Conservation (phyloP, 2,329 filamentous ascomycete genomes). For the Paecilomyces niveus region DNA sequence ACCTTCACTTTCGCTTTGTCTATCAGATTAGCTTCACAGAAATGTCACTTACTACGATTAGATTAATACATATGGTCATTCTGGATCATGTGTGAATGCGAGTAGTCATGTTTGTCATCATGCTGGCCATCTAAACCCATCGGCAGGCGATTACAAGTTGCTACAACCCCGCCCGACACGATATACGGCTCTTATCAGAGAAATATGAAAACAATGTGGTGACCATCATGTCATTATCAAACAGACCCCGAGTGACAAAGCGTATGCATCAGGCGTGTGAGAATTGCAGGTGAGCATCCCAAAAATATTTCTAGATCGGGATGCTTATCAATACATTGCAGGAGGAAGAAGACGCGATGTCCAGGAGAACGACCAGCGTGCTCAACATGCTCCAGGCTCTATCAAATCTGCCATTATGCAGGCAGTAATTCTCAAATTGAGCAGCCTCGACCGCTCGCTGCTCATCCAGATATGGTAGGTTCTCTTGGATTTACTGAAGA, state of each 20-base stretch:
- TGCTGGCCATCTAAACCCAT: neutral
- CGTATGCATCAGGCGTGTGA: constrained; percentile 7
- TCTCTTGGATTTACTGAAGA: neutral
- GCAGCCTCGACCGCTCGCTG: neutral
- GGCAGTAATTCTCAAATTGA: neutral
- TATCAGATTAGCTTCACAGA: neutral
- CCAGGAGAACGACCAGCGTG: constrained; percentile 15
- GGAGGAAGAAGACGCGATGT: constrained; percentile 15
- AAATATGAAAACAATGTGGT: neutral
- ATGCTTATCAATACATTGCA: constrained; percentile 2
- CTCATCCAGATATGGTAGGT: neutral
- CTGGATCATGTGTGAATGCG: neutral
- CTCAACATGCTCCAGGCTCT: constrained; percentile 13
- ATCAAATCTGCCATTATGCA: constrained; percentile 10
- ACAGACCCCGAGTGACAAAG: constrained; percentile 2
- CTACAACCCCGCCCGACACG: neutral
- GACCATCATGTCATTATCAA: constrained; percentile 4
- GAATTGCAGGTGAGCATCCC: constrained; percentile 11
- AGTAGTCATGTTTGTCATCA: neutral
- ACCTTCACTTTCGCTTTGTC: neutral
- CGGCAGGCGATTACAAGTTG: neutral
- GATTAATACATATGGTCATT: neutral
- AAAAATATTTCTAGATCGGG: neutral
- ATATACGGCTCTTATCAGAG: neutral
- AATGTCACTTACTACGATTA: neutral